Evolutionary conservation across 2,329 filamentous ascomycete species (phyloP).

Genomic region (Ophiostoma novo-ulmi): DNA sequence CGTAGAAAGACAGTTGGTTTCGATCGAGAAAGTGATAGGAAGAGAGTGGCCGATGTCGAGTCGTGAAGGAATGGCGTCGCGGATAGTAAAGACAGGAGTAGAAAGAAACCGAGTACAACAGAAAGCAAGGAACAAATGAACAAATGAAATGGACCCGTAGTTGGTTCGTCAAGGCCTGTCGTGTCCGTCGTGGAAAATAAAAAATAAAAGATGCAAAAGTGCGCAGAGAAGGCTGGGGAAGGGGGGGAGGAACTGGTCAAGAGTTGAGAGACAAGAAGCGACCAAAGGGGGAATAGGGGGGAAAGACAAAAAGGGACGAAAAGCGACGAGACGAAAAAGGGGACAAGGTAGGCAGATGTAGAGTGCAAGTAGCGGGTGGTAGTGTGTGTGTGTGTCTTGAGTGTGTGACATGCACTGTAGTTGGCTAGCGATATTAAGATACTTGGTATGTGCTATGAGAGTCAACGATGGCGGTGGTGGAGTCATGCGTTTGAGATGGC

Average conservation of each 20-base stretch:
- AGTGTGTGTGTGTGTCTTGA: not conserved
- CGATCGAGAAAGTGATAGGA: not conserved
- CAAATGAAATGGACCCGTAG: constrained; percentile 10
- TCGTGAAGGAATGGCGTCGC: not conserved
- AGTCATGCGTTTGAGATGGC: constrained; percentile 21
- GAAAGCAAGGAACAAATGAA: constrained; percentile 12
- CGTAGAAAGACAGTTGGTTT: not conserved
- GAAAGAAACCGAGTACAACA: not conserved
- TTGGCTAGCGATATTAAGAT: not conserved
- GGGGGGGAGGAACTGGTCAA: not conserved
- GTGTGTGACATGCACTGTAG: not conserved
- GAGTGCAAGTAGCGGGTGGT: not conserved
- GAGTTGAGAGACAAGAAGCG: not conserved
- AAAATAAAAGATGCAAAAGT: constrained; percentile 8
- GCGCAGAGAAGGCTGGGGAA: constrained; percentile 21
- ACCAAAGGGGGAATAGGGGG: constrained; percentile 23
- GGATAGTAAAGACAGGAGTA: not conserved
- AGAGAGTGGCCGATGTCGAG: not conserved
- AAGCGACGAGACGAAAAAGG: constrained; percentile 19
- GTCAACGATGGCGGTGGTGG: constrained; percentile 14
- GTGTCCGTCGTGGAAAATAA: constrained; percentile 13
- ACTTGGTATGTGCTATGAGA: not conserved
- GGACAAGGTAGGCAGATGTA: constrained; percentile 5
- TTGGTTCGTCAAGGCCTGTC: constrained; percentile 13
- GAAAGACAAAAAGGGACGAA: constrained; percentile 10